phyloP scores from a whole-genome alignment of 768 basidiomycete species.

The Boletus pseudo-olivaceus region DNA sequence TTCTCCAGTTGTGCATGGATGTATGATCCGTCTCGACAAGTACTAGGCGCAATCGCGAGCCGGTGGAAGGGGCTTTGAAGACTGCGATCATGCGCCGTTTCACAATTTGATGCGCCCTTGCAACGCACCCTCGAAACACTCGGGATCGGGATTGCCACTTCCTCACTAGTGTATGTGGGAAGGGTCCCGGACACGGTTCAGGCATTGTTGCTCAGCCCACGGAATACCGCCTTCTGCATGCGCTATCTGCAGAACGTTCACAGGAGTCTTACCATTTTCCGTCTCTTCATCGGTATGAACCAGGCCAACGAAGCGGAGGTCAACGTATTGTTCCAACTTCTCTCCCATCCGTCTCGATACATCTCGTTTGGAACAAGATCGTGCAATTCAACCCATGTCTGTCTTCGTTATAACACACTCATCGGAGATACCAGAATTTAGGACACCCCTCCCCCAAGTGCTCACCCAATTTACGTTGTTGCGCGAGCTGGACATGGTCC shows the following conservation, averaged over 20 bases:
- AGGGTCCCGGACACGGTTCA: neutral
- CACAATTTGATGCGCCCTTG: neutral
- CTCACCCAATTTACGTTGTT: neutral
- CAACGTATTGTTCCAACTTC: neutral
- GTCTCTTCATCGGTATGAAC: neutral
- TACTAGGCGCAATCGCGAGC: neutral
- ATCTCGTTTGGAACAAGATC: neutral
- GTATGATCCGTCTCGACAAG: neutral
- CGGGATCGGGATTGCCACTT: neutral
- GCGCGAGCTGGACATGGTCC: neutral
- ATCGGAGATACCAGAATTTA: neutral
- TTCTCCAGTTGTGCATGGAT: neutral
- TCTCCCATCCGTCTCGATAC: neutral
- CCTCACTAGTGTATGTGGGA: neutral
- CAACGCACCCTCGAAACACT: neutral
- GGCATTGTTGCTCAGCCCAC: neutral
- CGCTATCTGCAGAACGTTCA: neutral
- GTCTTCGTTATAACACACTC: neutral
- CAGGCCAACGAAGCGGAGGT: neutral
- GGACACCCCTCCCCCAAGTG: neutral
- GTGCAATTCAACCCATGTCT: neutral
- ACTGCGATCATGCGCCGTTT: neutral
- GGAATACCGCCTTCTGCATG: neutral
- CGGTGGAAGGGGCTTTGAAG: neutral
- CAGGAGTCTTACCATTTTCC: neutral